Percentiles rank a stretch among this genome's conserved stretches.
Conservation (phyloP, 352 stramenopile species). For the Phytophthora crassamura region DNA sequence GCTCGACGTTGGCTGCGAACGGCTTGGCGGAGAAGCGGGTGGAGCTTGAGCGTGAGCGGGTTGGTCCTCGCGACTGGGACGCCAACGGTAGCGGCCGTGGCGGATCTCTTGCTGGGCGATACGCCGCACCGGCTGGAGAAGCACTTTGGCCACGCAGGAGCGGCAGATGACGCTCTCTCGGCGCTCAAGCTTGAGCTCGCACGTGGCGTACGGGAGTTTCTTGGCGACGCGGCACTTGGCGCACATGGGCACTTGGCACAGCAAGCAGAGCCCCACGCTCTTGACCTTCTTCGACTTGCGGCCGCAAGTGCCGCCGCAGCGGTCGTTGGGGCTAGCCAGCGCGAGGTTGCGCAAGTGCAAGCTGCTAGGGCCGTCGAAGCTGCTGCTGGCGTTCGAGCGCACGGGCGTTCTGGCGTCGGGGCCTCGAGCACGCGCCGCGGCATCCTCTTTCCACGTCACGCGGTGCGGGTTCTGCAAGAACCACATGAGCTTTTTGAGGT, state of each 20-base stretch:
- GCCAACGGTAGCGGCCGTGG: constrained; percentile 23
- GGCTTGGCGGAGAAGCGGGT: not conserved
- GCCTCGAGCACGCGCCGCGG: constrained; percentile 16
- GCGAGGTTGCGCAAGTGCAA: constrained; percentile 32
- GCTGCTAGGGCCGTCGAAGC: constrained; percentile 15
- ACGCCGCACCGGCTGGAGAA: constrained; percentile 26
- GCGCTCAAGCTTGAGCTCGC: constrained; percentile 37
- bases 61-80: not conserved
- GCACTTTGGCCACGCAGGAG: constrained; percentile 38
- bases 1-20: not conserved
- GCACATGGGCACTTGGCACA: constrained; percentile 48
- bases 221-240: constrained; percentile 46
- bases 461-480: constrained; percentile 40
- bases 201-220: constrained; percentile 43
- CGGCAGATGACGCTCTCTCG: constrained; percentile 43
- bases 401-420: constrained; percentile 7
- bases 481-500: constrained; percentile 60
- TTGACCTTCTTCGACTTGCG: constrained; percentile 42
- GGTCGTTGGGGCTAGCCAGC: constrained; percentile 18
- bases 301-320: constrained; percentile 37
- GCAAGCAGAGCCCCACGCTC: constrained; percentile 36
- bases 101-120: constrained; percentile 42
- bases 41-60: not conserved
- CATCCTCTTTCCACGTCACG: constrained; percentile 31
- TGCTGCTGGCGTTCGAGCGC: constrained; percentile 11